These are phyloP conservation scores for Lolium rigidum DNA, from an alignment of 176 grass and related monocot genomes.

Conservation along the genomic window DNA sequence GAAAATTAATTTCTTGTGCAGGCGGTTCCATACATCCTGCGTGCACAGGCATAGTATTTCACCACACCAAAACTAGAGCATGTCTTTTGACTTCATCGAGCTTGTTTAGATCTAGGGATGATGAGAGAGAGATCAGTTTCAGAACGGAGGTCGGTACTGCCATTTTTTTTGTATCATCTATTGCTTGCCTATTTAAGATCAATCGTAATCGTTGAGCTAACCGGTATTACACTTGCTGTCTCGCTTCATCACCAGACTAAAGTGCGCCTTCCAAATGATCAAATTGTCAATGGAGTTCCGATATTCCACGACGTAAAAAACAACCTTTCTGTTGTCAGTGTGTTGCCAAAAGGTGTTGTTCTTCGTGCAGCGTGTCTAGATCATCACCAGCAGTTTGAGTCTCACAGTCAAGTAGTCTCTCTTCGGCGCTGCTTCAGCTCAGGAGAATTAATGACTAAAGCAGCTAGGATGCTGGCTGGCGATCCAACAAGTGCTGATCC, in stretches of 20 bases:
- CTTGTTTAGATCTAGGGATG: not conserved
- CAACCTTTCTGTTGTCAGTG: not conserved
- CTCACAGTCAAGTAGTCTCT: not conserved
- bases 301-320: not conserved
- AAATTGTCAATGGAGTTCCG: not conserved
- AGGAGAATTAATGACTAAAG: not conserved
- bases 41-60: not conserved
- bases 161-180: not conserved
- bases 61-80: not conserved
- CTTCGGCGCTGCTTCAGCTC: slow-evolving; percentile 21
- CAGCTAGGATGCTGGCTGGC: not conserved
- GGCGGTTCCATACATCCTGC: not conserved
- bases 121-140: not conserved
- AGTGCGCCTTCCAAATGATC: not conserved
- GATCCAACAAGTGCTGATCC: not conserved
- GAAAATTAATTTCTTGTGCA: not conserved
- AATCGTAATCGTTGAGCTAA: not conserved
- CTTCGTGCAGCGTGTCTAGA: not conserved
- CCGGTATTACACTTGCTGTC: not conserved
- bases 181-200: not conserved
- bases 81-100: not conserved
- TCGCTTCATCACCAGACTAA: not conserved
- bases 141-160: not conserved
- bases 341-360: not conserved
- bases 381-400: not conserved